A percentile compares a stretch with the other conserved stretches of the same genome.
These are phyloP conservation scores for Backusella mclennaniae DNA, from an alignment of 192 early-diverging fungal genomes.

Conservation along the genomic window DNA sequence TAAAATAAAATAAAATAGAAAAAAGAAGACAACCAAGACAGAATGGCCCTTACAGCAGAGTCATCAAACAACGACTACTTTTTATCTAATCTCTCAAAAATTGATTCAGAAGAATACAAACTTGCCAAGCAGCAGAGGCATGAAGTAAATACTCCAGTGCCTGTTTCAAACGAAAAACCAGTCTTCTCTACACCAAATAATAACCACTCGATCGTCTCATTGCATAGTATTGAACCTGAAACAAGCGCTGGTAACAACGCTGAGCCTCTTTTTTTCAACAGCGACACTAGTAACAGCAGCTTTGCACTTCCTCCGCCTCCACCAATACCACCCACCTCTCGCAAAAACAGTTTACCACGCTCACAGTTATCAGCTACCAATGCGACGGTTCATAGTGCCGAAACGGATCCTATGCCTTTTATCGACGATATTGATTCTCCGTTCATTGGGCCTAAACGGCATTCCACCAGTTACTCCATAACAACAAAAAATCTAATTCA, in stretches of 20 bases:
- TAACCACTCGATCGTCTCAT: not conserved
- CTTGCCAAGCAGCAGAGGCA: not conserved
- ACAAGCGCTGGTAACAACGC: not conserved
- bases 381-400: constrained; percentile 3
- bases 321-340: not conserved
- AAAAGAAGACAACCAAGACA: not conserved
- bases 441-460: constrained; percentile 2
- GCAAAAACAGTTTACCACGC: not conserved
- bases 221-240: not conserved
- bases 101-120: not conserved
- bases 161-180: constrained; percentile 8
- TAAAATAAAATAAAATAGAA: not conserved
- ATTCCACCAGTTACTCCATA: constrained; percentile 1
- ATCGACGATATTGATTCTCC: not conserved
- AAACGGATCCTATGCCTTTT: not conserved
- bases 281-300: not conserved
- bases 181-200: not conserved
- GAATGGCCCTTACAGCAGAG: not conserved
- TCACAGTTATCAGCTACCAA: not conserved
- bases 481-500: not conserved
- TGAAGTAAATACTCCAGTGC: not conserved
- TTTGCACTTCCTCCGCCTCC: not conserved
- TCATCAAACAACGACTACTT: not conserved
- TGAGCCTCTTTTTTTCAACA: not conserved
- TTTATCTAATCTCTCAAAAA: constrained; percentile 3